phyloP scores from a whole-genome alignment of 2,329 filamentous ascomycete genomes.

The Paracoccidioides brasiliensis region DNA sequence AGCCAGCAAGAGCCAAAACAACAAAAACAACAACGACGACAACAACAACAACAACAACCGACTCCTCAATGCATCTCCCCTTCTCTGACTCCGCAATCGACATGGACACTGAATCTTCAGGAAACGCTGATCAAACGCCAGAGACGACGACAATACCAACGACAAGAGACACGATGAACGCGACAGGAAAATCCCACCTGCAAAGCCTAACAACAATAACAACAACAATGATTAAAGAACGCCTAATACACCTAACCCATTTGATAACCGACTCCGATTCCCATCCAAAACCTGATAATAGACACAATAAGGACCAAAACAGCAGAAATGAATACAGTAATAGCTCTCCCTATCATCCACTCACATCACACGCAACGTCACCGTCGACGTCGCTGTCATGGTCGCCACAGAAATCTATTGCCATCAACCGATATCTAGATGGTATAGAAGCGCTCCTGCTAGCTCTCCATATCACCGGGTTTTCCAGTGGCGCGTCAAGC shows the following conservation, averaged over 20 bases:
- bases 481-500: neutral
- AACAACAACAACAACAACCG: neutral
- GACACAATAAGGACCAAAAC: neutral
- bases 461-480: conserved; percentile 11
- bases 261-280: conserved; percentile 14
- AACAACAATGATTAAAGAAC: conserved; percentile 16
- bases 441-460: conserved; percentile 22
- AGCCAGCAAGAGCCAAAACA: neutral
- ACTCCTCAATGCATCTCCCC: conserved; percentile 7
- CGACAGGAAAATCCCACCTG: neutral
- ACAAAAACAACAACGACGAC: neutral
- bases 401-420: neutral
- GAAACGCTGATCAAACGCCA: conserved; percentile 8
- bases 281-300: neutral
- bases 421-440: conserved; percentile 16
- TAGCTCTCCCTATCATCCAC: neutral
- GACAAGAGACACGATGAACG: conserved; percentile 4
- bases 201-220: conserved; percentile 8
- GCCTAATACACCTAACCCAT: conserved; percentile 22
- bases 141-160: conserved; percentile 13
- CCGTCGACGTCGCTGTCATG: neutral
- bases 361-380: neutral
- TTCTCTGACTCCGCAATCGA: conserved; percentile 19
- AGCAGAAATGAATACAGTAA: neutral
- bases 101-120: conserved; percentile 8